A percentile compares a stretch with the other conserved stretches of the same genome.
Conservation (phyloP, 2,329 filamentous ascomycete genomes). For the Pseudopyrenochaeta lycopersici region DNA sequence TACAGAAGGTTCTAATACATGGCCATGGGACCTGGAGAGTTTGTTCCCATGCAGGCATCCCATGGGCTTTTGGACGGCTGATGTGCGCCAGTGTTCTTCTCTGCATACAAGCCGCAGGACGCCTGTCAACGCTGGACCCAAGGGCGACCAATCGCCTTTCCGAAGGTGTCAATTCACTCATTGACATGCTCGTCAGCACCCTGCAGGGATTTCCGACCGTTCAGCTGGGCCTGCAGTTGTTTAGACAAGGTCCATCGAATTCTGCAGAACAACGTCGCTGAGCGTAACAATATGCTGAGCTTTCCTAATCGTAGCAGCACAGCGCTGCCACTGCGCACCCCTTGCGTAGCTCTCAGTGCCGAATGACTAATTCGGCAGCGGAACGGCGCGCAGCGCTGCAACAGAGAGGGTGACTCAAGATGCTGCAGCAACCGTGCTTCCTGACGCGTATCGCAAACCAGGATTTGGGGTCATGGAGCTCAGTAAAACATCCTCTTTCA, state of each 20-base stretch:
- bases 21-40: neutral
- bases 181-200: neutral
- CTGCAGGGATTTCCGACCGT: constrained; percentile 1
- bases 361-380: constrained; percentile 21
- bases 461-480: constrained; percentile 7
- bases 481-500: neutral
- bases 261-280: neutral
- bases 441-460: constrained; percentile 15
- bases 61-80: constrained; percentile 10
- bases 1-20: neutral
- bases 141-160: constrained; percentile 9
- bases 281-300: neutral
- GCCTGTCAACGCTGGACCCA: constrained; percentile 6
- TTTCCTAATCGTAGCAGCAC: neutral
- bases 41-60: constrained; percentile 15
- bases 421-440: constrained; percentile 23
- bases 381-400: constrained; percentile 34
- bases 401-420: constrained; percentile 17
- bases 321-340: neutral
- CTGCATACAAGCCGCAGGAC: constrained; percentile 25
- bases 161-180: neutral
- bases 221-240: constrained; percentile 1
- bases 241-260: neutral
- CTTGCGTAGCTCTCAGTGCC: constrained; percentile 15
- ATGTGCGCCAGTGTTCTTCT: constrained; percentile 26